Base-by-base conservation (phyloP, 768 basidiomycete genomes). In the Agaricus subrufescens region DNA sequence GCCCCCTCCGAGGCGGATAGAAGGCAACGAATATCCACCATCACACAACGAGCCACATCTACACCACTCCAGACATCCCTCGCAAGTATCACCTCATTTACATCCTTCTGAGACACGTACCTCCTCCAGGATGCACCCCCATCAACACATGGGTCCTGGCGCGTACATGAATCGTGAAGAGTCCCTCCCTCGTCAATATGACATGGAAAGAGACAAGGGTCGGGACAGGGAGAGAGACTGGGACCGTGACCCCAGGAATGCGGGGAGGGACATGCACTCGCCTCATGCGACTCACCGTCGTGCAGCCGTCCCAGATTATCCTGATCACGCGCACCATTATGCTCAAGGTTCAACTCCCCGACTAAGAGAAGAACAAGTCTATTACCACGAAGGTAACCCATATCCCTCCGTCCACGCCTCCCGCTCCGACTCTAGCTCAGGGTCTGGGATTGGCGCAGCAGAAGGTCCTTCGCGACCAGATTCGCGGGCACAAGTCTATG, bases 131-230 rank as follows among this genome's bases (percentile, higher is more conserved):
- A 67, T 77, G 46, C 88, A 88, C 66, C 75, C 75, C 58, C 86
- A 88, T 68, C 86, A 87, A 67, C 83, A 85, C 53, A 64, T 85
- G 62, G 86, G 85, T 6, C 84, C 85, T 40, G 84, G 76, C 3
- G 74, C 82, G 26, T 82, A 77, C 61, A 74, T 85, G 46, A 79
- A 77, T 63, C 71, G 79, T 56, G 76, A 82, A 25, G 80, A 83
- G 30, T 73, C 79, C 55, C 73, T 75, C 52, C 78, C 80, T n/a
- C 75, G 74, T 56, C 75, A 75, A 50, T 72, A 73, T 50, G 73
- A 78, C 50, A 64, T 65, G 31, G 74, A 75, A 34, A 69, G 74
- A 46, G 75, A 76, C 42, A 70, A 69, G 29, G 73, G 74, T 27
- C 66, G 70, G 49, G 66, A 66, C 34, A 66, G 66, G 37, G 60